Conservation (phyloP, 768 basidiomycete genomes). For the Trametes cinnabarina region DNA sequence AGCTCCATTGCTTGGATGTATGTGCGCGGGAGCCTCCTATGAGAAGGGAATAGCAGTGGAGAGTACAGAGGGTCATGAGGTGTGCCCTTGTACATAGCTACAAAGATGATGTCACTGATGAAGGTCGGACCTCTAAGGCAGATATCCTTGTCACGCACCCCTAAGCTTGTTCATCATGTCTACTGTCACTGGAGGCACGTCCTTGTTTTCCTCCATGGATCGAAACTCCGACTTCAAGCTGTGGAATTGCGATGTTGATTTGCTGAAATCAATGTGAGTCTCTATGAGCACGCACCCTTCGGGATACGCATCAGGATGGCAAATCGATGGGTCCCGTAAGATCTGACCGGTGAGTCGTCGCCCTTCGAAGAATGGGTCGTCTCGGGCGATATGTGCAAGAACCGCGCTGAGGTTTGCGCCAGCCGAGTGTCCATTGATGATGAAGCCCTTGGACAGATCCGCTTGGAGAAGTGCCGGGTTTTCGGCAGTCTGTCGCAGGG, state of each 20-base stretch:
- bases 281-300: neutral
- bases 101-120: too few species aligned
- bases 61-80: conserved; percentile 1
- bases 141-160: neutral
- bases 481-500: conserved; percentile 13
- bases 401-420: conserved; percentile 27
- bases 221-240: conserved; percentile 25
- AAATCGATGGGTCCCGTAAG: conserved; percentile 22
- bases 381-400: conserved; percentile 26
- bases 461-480: conserved; percentile 15
- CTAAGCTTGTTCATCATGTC: neutral
- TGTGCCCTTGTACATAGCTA: neutral
- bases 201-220: conserved; percentile 24
- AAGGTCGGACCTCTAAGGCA: too few species aligned
- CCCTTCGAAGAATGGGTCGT: conserved; percentile 26
- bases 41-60: neutral
- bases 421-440: conserved; percentile 27
- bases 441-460: conserved; percentile 24
- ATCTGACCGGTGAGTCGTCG: conserved; percentile 25
- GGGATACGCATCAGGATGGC: conserved; percentile 18
- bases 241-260: too few species aligned
- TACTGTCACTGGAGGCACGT: conserved; percentile 13
- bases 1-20: conserved; percentile 26
- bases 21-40: conserved; percentile 21
- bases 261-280: too few species aligned